phyloP scores from a whole-genome alignment of 2,329 filamentous ascomycete species.

The Aspergillus awamori region DNA sequence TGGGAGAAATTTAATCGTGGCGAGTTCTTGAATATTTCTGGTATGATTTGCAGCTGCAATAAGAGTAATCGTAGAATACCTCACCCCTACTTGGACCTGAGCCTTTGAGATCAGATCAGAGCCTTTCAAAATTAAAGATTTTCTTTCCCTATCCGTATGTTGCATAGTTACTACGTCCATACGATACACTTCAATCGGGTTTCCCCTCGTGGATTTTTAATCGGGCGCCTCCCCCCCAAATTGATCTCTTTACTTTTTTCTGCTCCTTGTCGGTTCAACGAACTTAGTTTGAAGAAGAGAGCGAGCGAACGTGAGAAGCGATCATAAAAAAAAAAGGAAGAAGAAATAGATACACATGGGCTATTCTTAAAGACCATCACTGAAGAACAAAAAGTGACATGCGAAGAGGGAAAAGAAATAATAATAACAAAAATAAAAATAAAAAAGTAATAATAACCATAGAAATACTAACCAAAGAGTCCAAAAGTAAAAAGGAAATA shows the following conservation, averaged over 20 bases:
- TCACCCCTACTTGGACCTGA: not conserved
- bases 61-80: conserved; percentile 18
- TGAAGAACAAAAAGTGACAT: not conserved
- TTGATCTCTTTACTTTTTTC: conserved; percentile 6
- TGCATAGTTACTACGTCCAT: conserved; percentile 1
- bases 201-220: conserved; percentile 21
- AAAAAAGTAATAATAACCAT: not conserved
- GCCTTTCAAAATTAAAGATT: not conserved
- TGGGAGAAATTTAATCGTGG: not conserved
- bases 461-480: not conserved
- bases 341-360: not conserved
- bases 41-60: conserved; percentile 29
- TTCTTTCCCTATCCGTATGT: not conserved
- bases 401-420: not conserved
- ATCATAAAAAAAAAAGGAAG: not conserved
- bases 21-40: conserved; percentile 2
- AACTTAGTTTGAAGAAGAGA: not conserved
- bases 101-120: conserved; percentile 1
- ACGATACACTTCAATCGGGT: conserved; percentile 15
- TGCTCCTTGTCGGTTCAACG: conserved; percentile 1
- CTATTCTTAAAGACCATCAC: not conserved
- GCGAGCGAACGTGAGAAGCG: not conserved
- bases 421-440: conserved; percentile 1
- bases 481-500: conserved; percentile 1
- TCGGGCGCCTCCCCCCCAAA: conserved; percentile 11